A percentile compares a stretch with the other conserved stretches of the same genome.
Conservation (phyloP, 1,284 basidiomycete species). For the Veloporphyrellus conicus region DNA sequence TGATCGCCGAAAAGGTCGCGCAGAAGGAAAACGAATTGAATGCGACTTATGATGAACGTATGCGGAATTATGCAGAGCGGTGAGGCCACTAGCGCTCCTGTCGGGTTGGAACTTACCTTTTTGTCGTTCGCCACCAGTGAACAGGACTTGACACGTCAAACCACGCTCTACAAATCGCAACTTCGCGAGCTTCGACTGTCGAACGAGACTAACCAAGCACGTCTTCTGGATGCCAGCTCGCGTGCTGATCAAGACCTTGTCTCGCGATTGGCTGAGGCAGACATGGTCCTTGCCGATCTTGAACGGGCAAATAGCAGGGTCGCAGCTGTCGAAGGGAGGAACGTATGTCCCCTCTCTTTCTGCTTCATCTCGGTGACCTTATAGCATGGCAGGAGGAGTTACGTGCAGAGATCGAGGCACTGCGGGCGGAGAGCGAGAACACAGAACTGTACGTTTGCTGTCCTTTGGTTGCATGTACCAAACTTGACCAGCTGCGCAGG, state of each 20-base stretch:
- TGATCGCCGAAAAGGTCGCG: constrained; percentile 78
- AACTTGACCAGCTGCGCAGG: constrained; percentile 46
- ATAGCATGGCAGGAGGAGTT: constrained; percentile 67
- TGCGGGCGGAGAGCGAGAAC: constrained; percentile 75
- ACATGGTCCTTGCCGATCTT: constrained; percentile 89
- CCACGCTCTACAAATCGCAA: constrained; percentile 81
- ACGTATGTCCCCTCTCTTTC: constrained; percentile 48
- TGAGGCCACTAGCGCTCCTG: constrained; percentile 32
- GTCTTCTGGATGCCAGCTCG: constrained; percentile 82
- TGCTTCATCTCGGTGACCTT: not conserved
- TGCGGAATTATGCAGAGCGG: constrained; percentile 94
- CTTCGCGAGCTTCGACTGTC: constrained; percentile 84
- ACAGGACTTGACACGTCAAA: constrained; percentile 84
- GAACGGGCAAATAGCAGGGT: constrained; percentile 91
- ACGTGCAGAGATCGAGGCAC: constrained; percentile 87
- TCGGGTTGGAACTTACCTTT: constrained; percentile 1
- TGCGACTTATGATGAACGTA: constrained; percentile 92
- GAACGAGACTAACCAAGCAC: constrained; percentile 89
- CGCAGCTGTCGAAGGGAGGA: constrained; percentile 86
- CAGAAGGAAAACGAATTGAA: constrained; percentile 95
- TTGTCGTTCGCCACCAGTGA: constrained; percentile 54
- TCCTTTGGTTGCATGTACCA: not conserved
- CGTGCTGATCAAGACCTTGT: constrained; percentile 89
- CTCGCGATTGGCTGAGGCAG: constrained; percentile 83
- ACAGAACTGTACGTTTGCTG: constrained; percentile 57